Evolutionary conservation across 2,329 filamentous ascomycete genomes (phyloP), one percentile per base, ranked within the genome.

Genomic region (Pyricularia grisea): DNA sequence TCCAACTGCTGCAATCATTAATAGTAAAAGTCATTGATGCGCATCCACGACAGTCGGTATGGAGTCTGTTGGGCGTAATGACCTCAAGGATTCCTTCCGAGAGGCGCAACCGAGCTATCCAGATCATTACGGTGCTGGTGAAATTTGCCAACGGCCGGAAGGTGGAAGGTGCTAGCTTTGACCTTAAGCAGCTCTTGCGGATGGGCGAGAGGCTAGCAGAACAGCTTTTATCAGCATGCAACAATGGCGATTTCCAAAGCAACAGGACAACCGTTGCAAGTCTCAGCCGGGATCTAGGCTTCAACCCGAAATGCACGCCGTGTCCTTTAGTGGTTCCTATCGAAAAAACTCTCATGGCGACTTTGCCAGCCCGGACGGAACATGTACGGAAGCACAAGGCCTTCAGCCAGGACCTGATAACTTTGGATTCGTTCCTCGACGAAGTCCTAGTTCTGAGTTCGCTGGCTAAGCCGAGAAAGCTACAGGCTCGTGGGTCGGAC

Each of bases 11-110:
- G 7, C 87, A 90, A 68, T 85, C 85, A 42, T 94, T 98, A 72
- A 93, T 99, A 69, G 81, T 90, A 71, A 94, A 92, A 76, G 92
- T 97, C n/a, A 90, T 97, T 10, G 85, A 88, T 61, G 84, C 88
- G n/a, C 92, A 97, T 77, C 94, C 95, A 0, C 92, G 92, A 71
- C 95, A 99, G 78, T 90, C 94, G 0, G 79, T 98, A 30, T 99
- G 95, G 96, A 92, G 90, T 74, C 81, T 99, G 50, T 87, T 98
- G 68, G 92, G 94, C 10, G 90, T 97, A 64, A 90, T 93, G 73
- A 94, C 94, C 69, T 92, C 92, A 0, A 91, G 86, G 36, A 89
- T 93, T 71, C 83, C 85, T 1, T 81, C 82, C 17, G 91, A 94
- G 68, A 87, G 94, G 70, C 83, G 82, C 71, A 77, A 77, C 17